A percentile compares a stretch with the other conserved stretches of the same genome.
phyloP scores from a whole-genome alignment of 1,139 yeast genomes.

The Wickerhamomyces sp. region DNA sequence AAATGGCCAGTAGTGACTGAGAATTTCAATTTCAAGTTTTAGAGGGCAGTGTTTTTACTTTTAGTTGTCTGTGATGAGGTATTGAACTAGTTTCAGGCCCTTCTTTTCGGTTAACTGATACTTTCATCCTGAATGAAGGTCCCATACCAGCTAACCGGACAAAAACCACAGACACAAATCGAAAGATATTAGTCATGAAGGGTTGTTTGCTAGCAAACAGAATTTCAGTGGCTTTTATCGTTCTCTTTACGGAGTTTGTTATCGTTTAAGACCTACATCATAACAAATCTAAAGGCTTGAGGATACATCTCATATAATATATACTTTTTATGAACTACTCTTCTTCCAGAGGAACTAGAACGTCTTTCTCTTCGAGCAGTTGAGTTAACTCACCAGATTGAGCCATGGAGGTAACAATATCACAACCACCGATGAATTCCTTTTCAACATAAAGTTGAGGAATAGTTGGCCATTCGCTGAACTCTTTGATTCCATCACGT shows the following conservation, averaged over 20 bases:
- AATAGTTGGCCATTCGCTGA: slow-evolving; percentile 91
- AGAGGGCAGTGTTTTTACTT: too few relatives aligned
- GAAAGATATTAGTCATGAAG: too few relatives aligned
- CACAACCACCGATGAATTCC: slow-evolving; percentile 97
- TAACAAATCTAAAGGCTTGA: slow-evolving; percentile 26
- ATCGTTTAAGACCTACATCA: slow-evolving; percentile 9
- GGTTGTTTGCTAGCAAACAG: too few relatives aligned
- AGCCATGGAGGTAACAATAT: slow-evolving; percentile 88
- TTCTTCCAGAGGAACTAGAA: slow-evolving; percentile 63
- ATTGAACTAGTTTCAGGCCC: too few relatives aligned
- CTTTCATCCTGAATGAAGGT: too few relatives aligned
- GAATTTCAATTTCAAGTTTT: too few relatives aligned
- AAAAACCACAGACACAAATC: too few relatives aligned
- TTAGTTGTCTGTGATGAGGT: too few relatives aligned
- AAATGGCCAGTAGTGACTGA: too few relatives aligned
- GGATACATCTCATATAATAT: slow-evolving; percentile 17
- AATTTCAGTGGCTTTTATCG: neutral
- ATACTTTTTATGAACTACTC: slow-evolving; percentile 14
- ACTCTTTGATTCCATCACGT: slow-evolving; percentile 91
- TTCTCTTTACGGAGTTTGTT: slow-evolving; percentile 27
- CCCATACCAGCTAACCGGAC: too few relatives aligned
- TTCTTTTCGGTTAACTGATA: too few relatives aligned
- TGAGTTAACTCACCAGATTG: slow-evolving; percentile 88
- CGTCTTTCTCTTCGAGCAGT: slow-evolving; percentile 71
- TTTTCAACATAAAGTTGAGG: slow-evolving; percentile 55